A percentile compares a stretch with the other conserved stretches of the same genome.
Evolutionary conservation across 176 grass and related monocot genomes (phyloP).

Genomic region (Musa acuminata): DNA sequence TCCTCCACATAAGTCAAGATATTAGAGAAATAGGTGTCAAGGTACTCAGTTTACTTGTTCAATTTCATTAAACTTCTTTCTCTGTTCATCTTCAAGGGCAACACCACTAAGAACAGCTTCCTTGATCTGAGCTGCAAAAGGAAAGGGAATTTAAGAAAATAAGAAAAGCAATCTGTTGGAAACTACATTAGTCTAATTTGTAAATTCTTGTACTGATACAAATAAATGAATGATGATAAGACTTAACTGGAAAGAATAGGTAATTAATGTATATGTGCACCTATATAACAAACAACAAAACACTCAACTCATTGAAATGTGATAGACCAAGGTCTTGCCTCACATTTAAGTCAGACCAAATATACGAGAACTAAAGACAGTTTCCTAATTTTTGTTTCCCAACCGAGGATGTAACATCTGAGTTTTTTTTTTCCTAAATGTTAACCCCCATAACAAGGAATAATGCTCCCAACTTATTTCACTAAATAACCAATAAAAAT

Average conservation of each 20-base stretch:
- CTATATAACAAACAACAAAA: neutral
- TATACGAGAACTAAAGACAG: neutral
- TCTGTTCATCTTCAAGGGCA: constrained; percentile 71
- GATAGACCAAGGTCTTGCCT: neutral
- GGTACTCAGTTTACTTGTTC: constrained; percentile 44
- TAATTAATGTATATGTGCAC: neutral
- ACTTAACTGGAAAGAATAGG: neutral
- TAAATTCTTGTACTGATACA: neutral
- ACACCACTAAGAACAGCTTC: constrained; percentile 88
- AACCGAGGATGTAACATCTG: neutral
- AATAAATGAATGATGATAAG: neutral
- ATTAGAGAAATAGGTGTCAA: neutral
- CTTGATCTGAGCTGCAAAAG: constrained; percentile 64
- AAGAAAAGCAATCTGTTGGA: neutral
- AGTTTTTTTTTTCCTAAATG: neutral
- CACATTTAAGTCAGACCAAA: too few species aligned
- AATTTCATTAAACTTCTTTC: constrained; percentile 83
- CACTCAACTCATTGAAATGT: neutral
- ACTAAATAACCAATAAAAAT: neutral
- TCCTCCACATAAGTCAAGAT: neutral
- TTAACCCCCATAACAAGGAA: neutral
- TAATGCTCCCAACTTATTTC: neutral
- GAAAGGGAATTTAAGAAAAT: constrained; percentile 1
- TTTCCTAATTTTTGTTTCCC: neutral
- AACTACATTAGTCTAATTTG: neutral